Evolutionary conservation across 495 filamentous ascomycete species (phyloP).

Genomic region (Neurospora sp.): DNA sequence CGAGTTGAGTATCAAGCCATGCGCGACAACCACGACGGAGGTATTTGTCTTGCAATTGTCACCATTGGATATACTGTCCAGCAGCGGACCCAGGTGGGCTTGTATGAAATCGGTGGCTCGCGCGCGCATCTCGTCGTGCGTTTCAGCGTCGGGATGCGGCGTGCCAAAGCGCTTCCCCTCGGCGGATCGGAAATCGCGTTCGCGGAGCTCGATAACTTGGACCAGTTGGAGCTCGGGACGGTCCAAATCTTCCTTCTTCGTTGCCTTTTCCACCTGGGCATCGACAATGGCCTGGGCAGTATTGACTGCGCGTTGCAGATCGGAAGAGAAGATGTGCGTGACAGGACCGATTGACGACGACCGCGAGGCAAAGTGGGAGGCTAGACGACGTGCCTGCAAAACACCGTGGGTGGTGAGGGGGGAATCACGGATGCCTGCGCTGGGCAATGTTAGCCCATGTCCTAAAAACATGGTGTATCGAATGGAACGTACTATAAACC

Average conservation of each 20-base stretch:
- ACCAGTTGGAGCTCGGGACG: conserved; percentile 23
- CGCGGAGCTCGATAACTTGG: conserved; percentile 47
- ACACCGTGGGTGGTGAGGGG: conserved; percentile 72
- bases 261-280: conserved; percentile 27
- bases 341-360: conserved; percentile 33
- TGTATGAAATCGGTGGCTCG: conserved; percentile 56
- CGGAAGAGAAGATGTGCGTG: conserved; percentile 65
- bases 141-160: conserved; percentile 35
- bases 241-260: neutral
- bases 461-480: neutral
- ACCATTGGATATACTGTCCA: conserved; percentile 22
- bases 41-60: neutral
- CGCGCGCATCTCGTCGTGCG: conserved; percentile 50
- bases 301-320: conserved; percentile 59
- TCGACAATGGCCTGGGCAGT: conserved; percentile 58
- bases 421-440: conserved; percentile 72
- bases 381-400: conserved; percentile 60
- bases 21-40: conserved; percentile 59
- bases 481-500: conserved; percentile 51
- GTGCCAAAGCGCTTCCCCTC: conserved; percentile 49
- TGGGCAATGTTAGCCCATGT: conserved; percentile 26
- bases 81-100: conserved; percentile 45
- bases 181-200: conserved; percentile 61
- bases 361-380: conserved; percentile 42
- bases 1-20: conserved; percentile 66